Evolutionary conservation across 371 early-diverging fungal genomes (phyloP), one percentile per base, ranked within the genome.

Genomic region (Lichtheimia hyalospora): DNA sequence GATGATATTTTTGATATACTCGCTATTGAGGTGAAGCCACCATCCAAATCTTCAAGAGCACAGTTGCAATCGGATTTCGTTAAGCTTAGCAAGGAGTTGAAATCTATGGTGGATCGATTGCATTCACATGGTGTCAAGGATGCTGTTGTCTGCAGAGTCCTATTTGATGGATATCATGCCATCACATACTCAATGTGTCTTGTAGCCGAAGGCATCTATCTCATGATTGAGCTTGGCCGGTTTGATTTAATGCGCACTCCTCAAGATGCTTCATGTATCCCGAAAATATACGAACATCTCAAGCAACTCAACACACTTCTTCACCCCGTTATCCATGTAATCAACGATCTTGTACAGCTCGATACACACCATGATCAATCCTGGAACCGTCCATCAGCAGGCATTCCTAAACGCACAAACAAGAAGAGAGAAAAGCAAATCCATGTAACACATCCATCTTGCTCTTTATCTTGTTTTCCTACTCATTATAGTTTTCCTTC

Each of bases 11-110:
- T n/a, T n/a, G n/a, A n/a, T n/a, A n/a, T n/a, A n/a, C n/a, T n/a
- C n/a, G 52, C 52, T 25, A 13, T 42, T 23, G 53, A 60, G n/a
- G 28, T 60, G 6, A 52, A 60, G 21, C 25, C 60, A 2, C 60
- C 2, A 7, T 28, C 7, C 13, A 52, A 60, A 5, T 23, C 18
- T 3, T 60, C 53, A 7, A 25, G 18, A 5, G 41, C 15, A 13
- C 60, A 60, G 24, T 15, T 39, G 0, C 53, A 60, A 52, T 52
- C 53, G 2, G 60, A 60, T 23, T 60, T 60, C 43, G 53, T 60
- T 13, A 52, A 60, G 43, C 16, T 21, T 23, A 52, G 51, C 5
- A 60, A 60, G 43, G 53, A 52, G 18, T 10, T 60, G 52, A 52
- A 52, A 18, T 13, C n/a, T 0, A 43, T 41, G 41, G 10, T 52